Evolutionary conservation across 2,329 filamentous ascomycete genomes (phyloP).

Genomic region (Curvularia sp.): DNA sequence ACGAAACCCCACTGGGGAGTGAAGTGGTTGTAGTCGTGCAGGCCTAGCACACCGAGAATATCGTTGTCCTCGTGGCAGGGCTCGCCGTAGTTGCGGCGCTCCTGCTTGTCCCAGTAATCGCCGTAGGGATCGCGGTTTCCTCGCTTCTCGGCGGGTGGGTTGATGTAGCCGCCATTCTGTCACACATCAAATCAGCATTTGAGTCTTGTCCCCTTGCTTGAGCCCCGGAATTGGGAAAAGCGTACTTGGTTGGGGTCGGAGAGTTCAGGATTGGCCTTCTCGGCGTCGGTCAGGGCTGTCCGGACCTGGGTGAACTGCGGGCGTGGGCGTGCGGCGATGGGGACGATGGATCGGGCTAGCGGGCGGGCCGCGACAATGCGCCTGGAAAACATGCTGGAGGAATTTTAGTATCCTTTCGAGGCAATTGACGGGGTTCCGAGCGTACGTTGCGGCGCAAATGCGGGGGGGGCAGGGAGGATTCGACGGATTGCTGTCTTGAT

Average conservation of each 20-base stretch:
- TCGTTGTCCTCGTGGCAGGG: constrained; percentile 97
- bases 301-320: constrained; percentile 50
- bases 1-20: constrained; percentile 76
- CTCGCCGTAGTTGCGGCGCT: constrained; percentile 95
- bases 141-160: constrained; percentile 81
- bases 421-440: constrained; percentile 16
- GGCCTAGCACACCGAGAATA: constrained; percentile 85
- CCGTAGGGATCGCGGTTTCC: constrained; percentile 91
- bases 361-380: constrained; percentile 53
- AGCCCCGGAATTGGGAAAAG: constrained; percentile 19
- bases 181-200: constrained; percentile 22
- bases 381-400: constrained; percentile 53
- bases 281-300: constrained; percentile 43
- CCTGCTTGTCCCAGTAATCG: constrained; percentile 97
- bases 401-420: constrained; percentile 52
- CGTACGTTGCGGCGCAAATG: constrained; percentile 39
- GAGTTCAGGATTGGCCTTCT: constrained; percentile 62
- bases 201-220: background rate
- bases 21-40: constrained; percentile 87
- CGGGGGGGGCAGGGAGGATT: constrained; percentile 24
- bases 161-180: constrained; percentile 84
- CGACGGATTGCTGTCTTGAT: constrained; percentile 24
- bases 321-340: constrained; percentile 37
- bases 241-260: constrained; percentile 67
- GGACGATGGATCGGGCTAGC: constrained; percentile 48